Conservation (phyloP, 2,329 filamentous ascomycete genomes). For the Aspergillus calidoustus region DNA sequence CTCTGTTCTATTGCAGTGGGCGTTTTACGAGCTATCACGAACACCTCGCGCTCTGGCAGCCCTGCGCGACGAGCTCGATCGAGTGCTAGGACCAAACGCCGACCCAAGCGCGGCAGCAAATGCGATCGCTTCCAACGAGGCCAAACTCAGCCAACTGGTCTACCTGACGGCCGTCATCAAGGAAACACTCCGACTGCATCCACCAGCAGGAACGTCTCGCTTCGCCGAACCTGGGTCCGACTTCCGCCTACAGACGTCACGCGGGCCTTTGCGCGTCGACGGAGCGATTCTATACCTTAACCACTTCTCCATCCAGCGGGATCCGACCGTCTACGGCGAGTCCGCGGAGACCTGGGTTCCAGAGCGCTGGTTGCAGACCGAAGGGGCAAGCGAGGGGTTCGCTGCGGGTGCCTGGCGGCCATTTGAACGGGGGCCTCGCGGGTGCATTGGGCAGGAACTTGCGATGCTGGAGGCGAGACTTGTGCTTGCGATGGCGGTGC, state of each 20-base stretch:
- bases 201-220: not conserved
- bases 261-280: not conserved
- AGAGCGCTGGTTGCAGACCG: not conserved
- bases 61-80: not conserved
- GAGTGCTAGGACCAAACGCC: not conserved
- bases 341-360: not conserved
- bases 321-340: not conserved
- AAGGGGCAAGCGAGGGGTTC: not conserved
- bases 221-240: not conserved
- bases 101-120: not conserved
- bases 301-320: not conserved
- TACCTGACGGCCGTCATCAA: not conserved
- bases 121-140: not conserved
- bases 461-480: not conserved
- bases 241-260: not conserved
- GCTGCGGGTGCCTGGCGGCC: not conserved
- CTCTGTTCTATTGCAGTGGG: not conserved
- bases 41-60: not conserved
- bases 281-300: not conserved
- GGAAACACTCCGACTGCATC: not conserved
- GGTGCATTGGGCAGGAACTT: not conserved
- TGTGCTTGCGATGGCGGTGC: not conserved
- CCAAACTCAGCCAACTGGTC: not conserved
- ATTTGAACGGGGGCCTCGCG: not conserved
- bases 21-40: not conserved